Evolutionary conservation across 129 eudicot genomes (phyloP), one percentile per base, ranked within the genome.

Genomic region (Saposhnikovia divaricata): DNA sequence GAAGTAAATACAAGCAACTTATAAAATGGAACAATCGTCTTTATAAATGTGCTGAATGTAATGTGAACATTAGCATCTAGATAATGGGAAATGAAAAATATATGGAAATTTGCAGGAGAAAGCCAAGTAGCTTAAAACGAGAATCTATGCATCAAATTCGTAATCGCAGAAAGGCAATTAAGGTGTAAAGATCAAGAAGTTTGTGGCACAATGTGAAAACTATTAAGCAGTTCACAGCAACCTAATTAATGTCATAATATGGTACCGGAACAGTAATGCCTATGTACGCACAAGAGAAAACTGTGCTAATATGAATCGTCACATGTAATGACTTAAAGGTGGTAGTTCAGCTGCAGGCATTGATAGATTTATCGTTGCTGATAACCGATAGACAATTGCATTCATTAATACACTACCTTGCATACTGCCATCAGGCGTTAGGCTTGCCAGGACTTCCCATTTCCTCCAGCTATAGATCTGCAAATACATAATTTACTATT

Each of bases 401-500:
- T 55, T 37, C 25, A 40, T 74, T 55, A 23, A 15, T n/a, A 13
- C 59, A 74, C 38, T 82, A 90, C 98, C 96, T 85, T 80, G 92
- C 82, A 88, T 61, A 86, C 86, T 87, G 53, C 79, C 90, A 4
- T 89, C 96, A 38, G 85, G 87, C 42, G 84, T 76, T 46, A 81
- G 63, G 72, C 82, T 83, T 70, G 91, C 96, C 79, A 90, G 99
- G 82, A 83, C 50, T 81, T 96, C 99, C 98, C 98, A 96, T 80
- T 90, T 90, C 88, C 97, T 92, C 99, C 99, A 96, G 84, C 99
- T 96, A 80, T 96, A 96, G 44, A 96, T 92, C 99, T 96, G 81
- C 75, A 81, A 66, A 71, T 27, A 65, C 70, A 79, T 77, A 71
- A 59, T 61, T 25, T 19, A 27, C 61, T 27, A 71, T 65, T 16